Conservation (phyloP, 306 rosid genomes). For the Arachis stenosperma region DNA sequence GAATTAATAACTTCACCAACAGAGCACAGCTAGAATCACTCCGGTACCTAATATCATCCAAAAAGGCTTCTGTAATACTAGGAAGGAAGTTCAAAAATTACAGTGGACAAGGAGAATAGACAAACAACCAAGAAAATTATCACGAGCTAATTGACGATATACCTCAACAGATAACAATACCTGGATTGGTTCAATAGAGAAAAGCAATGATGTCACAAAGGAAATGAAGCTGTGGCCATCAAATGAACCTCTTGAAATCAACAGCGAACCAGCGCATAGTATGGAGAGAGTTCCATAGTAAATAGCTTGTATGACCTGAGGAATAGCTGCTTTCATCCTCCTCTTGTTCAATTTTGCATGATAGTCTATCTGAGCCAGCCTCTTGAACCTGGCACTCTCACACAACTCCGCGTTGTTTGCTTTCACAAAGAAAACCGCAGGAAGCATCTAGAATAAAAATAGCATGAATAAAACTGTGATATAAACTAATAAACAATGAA, state of each 20-base stretch:
- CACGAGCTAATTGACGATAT: neutral
- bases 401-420: slow-evolving; percentile 71
- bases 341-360: slow-evolving; percentile 64
- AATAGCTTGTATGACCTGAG: slow-evolving; percentile 72
- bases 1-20: neutral
- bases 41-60: neutral
- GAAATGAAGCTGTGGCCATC: slow-evolving; percentile 63
- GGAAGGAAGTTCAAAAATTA: neutral
- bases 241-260: slow-evolving; percentile 66
- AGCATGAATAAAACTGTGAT: slow-evolving; percentile 1
- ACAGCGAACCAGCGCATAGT: slow-evolving; percentile 59
- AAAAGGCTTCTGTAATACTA: neutral
- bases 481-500: slow-evolving; percentile 7
- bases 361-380: slow-evolving; percentile 67
- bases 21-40: neutral
- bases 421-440: slow-evolving; percentile 86
- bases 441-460: slow-evolving; percentile 60
- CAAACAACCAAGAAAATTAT: neutral
- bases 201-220: slow-evolving; percentile 73
- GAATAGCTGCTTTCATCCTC: slow-evolving; percentile 87
- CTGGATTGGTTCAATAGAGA: slow-evolving; percentile 85
- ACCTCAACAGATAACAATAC: slow-evolving; percentile 45
- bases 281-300: slow-evolving; percentile 63
- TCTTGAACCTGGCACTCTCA: slow-evolving; percentile 73
- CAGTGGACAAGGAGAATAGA: neutral